phyloP scores from a whole-genome alignment of 2,329 filamentous ascomycete genomes.

The Salinomyces thailandicus region DNA sequence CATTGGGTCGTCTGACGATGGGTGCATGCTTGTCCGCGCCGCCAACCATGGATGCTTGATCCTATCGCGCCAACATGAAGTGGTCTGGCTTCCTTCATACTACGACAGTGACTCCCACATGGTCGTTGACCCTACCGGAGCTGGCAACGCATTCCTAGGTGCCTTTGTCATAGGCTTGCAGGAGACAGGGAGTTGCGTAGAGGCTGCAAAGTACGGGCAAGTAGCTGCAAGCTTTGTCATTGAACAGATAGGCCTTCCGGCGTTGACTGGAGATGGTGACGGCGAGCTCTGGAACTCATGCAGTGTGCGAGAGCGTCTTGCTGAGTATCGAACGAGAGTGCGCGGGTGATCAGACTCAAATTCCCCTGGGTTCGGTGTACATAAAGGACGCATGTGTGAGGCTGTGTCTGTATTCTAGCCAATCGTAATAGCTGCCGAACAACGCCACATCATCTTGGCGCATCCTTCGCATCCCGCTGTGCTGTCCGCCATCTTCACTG shows the following conservation, averaged over 20 bases:
- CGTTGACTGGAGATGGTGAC: conserved; percentile 29
- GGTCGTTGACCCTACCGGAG: conserved; percentile 21
- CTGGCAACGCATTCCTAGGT: conserved; percentile 22
- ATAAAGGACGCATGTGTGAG: no score
- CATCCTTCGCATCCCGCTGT: no score
- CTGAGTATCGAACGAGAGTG: conserved; percentile 18
- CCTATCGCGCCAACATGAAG: conserved; percentile 1
- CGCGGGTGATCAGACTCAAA: background rate
- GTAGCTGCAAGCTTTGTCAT: conserved; percentile 21
- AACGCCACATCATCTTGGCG: no score
- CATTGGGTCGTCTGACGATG: conserved; percentile 7
- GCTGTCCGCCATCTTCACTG: no score
- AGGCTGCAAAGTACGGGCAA: conserved; percentile 16
- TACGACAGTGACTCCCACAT: conserved; percentile 6
- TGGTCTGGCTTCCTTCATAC: conserved; percentile 17
- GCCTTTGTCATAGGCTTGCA: conserved; percentile 18
- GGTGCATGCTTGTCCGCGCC: conserved; percentile 16
- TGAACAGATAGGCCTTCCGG: conserved; percentile 19
- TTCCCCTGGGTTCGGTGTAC: no score
- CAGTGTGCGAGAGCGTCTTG: conserved; percentile 31
- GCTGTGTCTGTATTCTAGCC: background rate
- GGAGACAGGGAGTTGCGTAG: conserved; percentile 11
- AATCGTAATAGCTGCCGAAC: no score
- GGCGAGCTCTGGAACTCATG: conserved; percentile 41
- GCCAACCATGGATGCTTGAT: conserved; percentile 20